These are phyloP conservation scores for Aschersonia sp. DNA, from an alignment of 2,329 filamentous ascomycete species.

Conservation along the genomic window DNA sequence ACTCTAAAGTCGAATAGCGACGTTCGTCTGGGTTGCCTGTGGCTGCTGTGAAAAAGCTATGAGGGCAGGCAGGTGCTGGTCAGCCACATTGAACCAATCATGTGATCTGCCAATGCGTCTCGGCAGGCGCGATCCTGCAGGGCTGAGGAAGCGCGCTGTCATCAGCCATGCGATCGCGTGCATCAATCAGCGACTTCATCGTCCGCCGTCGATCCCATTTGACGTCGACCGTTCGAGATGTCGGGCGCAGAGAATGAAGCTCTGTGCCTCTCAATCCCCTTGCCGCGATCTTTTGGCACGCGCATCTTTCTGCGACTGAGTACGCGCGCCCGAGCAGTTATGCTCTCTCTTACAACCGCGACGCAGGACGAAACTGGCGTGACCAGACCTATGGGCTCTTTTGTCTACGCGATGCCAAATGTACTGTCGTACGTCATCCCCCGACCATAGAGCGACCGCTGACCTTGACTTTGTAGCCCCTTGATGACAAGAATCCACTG, in stretches of 20 bases:
- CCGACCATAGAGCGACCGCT: neutral
- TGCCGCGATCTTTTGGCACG: constrained; percentile 46
- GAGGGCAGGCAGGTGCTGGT: neutral
- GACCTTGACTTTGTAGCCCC: constrained; percentile 21
- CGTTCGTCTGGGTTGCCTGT: too few species aligned
- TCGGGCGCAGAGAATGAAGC: neutral
- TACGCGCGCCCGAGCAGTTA: constrained; percentile 39
- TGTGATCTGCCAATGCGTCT: constrained; percentile 2
- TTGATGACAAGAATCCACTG: constrained; percentile 46
- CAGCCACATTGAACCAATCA: constrained; percentile 5
- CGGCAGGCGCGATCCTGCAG: too few species aligned
- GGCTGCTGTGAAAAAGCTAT: too few species aligned
- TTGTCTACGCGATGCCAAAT: constrained; percentile 88
- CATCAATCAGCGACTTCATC: too few species aligned
- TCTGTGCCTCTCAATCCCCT: constrained; percentile 35
- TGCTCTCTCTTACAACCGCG: constrained; percentile 48
- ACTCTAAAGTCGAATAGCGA: too few species aligned
- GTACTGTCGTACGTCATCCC: constrained; percentile 29
- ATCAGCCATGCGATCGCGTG: too few species aligned
- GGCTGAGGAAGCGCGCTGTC: too few species aligned
- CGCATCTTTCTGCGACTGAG: constrained; percentile 47
- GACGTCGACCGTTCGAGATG: too few species aligned
- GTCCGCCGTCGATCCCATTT: too few species aligned
- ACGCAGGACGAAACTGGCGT: constrained; percentile 34
- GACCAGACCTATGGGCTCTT: constrained; percentile 59